phyloP scores from a whole-genome alignment of 164 flowering plant species.

The grape (Vitis vinifera) region DNA sequence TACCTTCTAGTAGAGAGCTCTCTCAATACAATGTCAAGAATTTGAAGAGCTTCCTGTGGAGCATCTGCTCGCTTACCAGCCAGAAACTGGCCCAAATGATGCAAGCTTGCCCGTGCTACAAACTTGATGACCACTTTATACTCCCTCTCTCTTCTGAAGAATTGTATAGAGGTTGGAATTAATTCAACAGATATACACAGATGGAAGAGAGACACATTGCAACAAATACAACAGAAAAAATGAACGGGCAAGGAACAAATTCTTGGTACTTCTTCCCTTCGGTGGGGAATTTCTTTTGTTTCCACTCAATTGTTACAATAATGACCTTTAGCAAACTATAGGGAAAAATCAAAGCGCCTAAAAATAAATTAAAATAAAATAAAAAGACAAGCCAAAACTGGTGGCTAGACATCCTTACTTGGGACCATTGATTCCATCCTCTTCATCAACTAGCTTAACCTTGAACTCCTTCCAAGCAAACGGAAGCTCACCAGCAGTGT shows the following conservation, averaged over 20 bases:
- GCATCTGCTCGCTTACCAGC: constrained; percentile 87
- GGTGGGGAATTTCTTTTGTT: too few species aligned
- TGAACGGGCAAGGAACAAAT: too few species aligned
- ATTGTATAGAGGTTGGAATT: not conserved
- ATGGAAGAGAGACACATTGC: not conserved
- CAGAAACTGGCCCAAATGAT: constrained; percentile 77
- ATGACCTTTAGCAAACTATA: not conserved
- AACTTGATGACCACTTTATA: constrained; percentile 79
- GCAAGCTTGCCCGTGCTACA: constrained; percentile 74
- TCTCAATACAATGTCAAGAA: constrained; percentile 82
- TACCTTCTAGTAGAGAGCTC: constrained; percentile 81
- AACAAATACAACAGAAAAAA: not conserved
- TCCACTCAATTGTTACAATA: not conserved
- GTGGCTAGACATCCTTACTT: constrained; percentile 43
- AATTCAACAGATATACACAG: not conserved
- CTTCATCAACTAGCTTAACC: constrained; percentile 70
- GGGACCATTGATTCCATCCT: constrained; percentile 64
- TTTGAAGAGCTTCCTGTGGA: constrained; percentile 83
- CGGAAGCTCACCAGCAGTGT: constrained; percentile 96
- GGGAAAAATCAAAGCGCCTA: not conserved
- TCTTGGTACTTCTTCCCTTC: too few species aligned
- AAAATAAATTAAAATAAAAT: not conserved
- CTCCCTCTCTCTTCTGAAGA: constrained; percentile 64
- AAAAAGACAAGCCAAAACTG: not conserved
- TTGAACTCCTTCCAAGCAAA: constrained; percentile 74